Evolutionary conservation across 2,329 filamentous ascomycete species (phyloP), one percentile per base, ranked within the genome.

Genomic region (Aspergillus fructus): DNA sequence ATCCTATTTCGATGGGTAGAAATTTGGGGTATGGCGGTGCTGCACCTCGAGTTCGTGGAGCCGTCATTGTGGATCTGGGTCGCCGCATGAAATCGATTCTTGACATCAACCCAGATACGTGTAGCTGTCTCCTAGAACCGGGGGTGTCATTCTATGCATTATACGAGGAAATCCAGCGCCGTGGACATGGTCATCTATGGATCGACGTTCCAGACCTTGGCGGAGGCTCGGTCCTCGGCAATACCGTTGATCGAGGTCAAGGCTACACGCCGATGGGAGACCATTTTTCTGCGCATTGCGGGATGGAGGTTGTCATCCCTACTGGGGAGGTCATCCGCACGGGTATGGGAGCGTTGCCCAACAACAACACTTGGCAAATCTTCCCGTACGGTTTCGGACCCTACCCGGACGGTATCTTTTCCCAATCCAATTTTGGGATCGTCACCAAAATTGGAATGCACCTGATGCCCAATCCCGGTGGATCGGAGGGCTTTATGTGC

Each of bases 111-210:
- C 74, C 73, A 0, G 78, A 81, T 15, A 78, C 76, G 42, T 80
- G 78, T 19, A 82, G 75, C 53, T 80, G 76, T 41, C 67, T 85
- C 0, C 74, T 85, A 4, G 82, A 85, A 64, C 83, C 83, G 0
- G 83, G 83, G 0, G 83, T 85, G 0, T 80, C 81, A 0, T 85
- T 79, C 63, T 77, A 79, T 53, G 76, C 76, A 33, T 70, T 85
- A 8, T 76, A 84, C 59, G 74, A 83, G n/a, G 43, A 43, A 19
- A 48, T 55, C 24, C 37, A 55, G 45, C 45, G 39, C 12, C 21
- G 23, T 5, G 46, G 46, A 3, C 23, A 49, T 5, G 24, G 24
- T 12, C 23, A 24, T 24, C 43, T 51, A 67, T 83, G n/a, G 68
- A 76, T 59, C 11, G 47, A 58, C 37, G 55, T 56, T 17, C 60